Base-by-base conservation (phyloP, 2,329 filamentous ascomycete genomes). In the Exserohilum rostratum region DNA sequence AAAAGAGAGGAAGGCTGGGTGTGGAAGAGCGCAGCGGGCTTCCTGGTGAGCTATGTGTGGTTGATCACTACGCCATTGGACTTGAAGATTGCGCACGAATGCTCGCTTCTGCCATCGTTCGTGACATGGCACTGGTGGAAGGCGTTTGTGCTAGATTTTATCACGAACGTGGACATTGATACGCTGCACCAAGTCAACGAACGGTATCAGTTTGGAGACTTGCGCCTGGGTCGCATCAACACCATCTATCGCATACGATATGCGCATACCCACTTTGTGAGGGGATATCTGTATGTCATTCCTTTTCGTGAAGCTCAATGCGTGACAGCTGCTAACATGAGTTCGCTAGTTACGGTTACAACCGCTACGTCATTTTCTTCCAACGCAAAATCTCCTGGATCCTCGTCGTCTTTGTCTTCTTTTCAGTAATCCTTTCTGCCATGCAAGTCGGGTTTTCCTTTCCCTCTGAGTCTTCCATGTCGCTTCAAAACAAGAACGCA, bases 331-430 rank as follows among this genome's bases (percentile, higher is more conserved):
- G 25, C 46, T 48, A 4, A 48, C 25, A 20, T 10, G 3, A 2
- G 2, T 20, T 12, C 20, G 7, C 44, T n/a, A 55, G 52, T n/a
- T 76, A 76, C 45, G 71, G 71, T 2, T 76, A 76, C 56, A 75
- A 76, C 34, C 70, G 72, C 53, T 76, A 76, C 47, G 71, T 68
- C 3, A 67, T 73, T 20, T 76, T 75, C 59, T 75, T 76, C 56
- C 67, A 75, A 56, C 69, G 73, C 13, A 75, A 75, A 37, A 73
- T 75, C 46, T 58, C 60, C 17, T 76, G 72, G 72, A 69, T 76
- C 3, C 60, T 76, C 7, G 61, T 73, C 29, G 66, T 75, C 5
- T 75, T 75, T 37, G 72, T 75, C 2, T 75, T 73, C 61, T 72
- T 76, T 52, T 67, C 64, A 5, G 54, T 76, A 3, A 70, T 75